These are phyloP conservation scores for Candida pseudoglaebosa DNA, from an alignment of 805 yeast genomes.

Conservation along the genomic window DNA sequence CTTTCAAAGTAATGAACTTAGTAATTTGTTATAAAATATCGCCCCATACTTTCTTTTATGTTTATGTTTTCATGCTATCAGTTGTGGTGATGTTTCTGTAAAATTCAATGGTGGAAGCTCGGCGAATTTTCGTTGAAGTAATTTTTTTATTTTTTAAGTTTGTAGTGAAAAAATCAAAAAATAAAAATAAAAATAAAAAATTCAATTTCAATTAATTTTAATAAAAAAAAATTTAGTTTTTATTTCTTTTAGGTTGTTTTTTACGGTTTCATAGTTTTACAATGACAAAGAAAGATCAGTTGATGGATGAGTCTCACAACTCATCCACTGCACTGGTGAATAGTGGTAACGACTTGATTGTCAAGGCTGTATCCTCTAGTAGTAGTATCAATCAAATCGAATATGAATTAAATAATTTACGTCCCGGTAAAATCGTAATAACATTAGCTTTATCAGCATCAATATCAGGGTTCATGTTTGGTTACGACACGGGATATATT, in stretches of 20 bases:
- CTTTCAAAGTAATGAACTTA: too few relatives aligned
- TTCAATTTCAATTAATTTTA: too few relatives aligned
- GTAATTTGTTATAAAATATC: too few relatives aligned
- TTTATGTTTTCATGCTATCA: too few relatives aligned
- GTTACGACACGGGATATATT: constrained; percentile 96
- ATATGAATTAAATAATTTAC: constrained; percentile 19
- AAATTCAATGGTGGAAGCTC: neutral
- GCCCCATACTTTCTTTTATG: too few relatives aligned
- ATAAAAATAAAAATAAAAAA: too few relatives aligned
- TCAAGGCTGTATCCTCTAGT: neutral
- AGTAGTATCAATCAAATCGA: neutral
- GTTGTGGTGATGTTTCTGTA: too few relatives aligned
- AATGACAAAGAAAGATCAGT: constrained; percentile 1
- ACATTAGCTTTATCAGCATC: constrained; percentile 73
- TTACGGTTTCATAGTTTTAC: neutral
- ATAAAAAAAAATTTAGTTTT: neutral
- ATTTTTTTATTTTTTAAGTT: too few relatives aligned
- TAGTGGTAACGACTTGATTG: neutral
- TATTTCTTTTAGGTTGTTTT: neutral
- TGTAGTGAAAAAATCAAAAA: too few relatives aligned
- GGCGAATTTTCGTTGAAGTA: neutral
- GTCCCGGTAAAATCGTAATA: constrained; percentile 62
- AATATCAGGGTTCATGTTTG: constrained; percentile 94
- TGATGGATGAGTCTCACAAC: constrained; percentile 1
- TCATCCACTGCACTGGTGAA: constrained; percentile 1